phyloP scores from a whole-genome alignment of 1,284 basidiomycete species.

The Tilletia caries region DNA sequence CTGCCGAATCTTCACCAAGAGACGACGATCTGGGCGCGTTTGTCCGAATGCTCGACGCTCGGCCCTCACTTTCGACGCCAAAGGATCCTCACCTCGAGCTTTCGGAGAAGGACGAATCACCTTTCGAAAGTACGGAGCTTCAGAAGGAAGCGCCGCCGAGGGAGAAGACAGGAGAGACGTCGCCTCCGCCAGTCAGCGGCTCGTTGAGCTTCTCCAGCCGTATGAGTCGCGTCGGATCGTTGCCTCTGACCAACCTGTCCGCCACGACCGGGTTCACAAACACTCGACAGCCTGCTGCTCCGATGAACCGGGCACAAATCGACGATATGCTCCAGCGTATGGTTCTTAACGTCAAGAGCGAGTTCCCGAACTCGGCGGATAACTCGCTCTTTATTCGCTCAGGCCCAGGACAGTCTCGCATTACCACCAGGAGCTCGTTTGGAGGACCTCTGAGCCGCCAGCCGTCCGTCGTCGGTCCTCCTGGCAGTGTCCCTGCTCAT shows the following conservation, averaged over 20 bases:
- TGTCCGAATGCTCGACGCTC: slow-evolving; percentile 32
- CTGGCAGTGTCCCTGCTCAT: too few relatives aligned
- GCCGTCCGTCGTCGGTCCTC: too few relatives aligned
- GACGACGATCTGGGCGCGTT: slow-evolving; percentile 44
- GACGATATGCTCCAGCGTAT: slow-evolving; percentile 41
- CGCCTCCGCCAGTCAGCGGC: not conserved
- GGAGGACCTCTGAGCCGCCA: too few relatives aligned
- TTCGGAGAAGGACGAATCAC: slow-evolving; percentile 12
- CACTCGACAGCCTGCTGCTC: slow-evolving; percentile 9
- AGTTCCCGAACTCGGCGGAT: not conserved
- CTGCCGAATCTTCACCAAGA: slow-evolving; percentile 1
- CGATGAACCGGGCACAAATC: slow-evolving; percentile 33
- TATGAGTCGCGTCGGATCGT: too few relatives aligned
- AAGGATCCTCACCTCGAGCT: not conserved
- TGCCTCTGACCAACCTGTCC: not conserved
- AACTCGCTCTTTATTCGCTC: not conserved
- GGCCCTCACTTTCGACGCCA: slow-evolving; percentile 21
- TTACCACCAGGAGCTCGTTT: too few relatives aligned
- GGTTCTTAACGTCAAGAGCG: slow-evolving; percentile 31
- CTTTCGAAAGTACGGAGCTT: slow-evolving; percentile 21
- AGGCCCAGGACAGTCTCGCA: not conserved
- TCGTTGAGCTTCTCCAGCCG: too few relatives aligned
- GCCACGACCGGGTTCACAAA: not conserved
- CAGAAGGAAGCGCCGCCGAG: slow-evolving; percentile 26
- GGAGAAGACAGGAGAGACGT: not conserved